Evolutionary conservation across 805 yeast genomes (phyloP).

Genomic region (Hanseniaspora lindneri): DNA sequence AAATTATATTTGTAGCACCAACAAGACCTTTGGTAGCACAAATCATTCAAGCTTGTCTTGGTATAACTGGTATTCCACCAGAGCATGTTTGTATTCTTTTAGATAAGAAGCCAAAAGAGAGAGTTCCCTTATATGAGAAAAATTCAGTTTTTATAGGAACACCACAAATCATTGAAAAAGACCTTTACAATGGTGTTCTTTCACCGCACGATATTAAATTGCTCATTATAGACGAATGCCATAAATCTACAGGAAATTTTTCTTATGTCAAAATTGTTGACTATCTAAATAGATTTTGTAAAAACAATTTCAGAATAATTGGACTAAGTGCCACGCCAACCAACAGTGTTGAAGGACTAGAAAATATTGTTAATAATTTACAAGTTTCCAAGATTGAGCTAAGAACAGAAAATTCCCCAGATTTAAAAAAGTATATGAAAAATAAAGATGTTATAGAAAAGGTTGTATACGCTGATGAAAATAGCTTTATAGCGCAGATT

Average conservation of each 20-base stretch:
- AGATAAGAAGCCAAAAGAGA: slow-evolving; percentile 43
- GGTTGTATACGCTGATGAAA: slow-evolving; percentile 38
- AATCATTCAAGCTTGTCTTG: slow-evolving; percentile 84
- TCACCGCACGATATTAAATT: slow-evolving; percentile 67
- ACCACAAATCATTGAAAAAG: slow-evolving; percentile 93
- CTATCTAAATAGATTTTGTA: slow-evolving; percentile 48
- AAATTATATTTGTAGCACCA: slow-evolving; percentile 91
- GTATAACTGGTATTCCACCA: slow-evolving; percentile 71
- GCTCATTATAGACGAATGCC: slow-evolving; percentile 90
- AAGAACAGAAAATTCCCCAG: slow-evolving; percentile 73
- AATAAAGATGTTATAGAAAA: slow-evolving; percentile 44
- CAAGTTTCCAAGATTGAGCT: slow-evolving; percentile 68
- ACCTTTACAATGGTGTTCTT: slow-evolving; percentile 58
- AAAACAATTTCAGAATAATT: slow-evolving; percentile 53
- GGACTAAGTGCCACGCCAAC: slow-evolving; percentile 97
- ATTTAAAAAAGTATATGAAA: slow-evolving; percentile 70
- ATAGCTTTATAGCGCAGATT: slow-evolving; percentile 44
- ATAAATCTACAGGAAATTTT: slow-evolving; percentile 80
- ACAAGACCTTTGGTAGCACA: slow-evolving; percentile 93
- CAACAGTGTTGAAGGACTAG: slow-evolving; percentile 74
- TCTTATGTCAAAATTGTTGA: slow-evolving; percentile 77
- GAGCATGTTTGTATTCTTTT: slow-evolving; percentile 67
- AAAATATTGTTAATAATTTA: slow-evolving; percentile 65
- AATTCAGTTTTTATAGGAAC: slow-evolving; percentile 84
- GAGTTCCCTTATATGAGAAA: slow-evolving; percentile 66